Evolutionary conservation across 306 rosid species (phyloP).

Genomic region (Cucurbita argyrosperma): DNA sequence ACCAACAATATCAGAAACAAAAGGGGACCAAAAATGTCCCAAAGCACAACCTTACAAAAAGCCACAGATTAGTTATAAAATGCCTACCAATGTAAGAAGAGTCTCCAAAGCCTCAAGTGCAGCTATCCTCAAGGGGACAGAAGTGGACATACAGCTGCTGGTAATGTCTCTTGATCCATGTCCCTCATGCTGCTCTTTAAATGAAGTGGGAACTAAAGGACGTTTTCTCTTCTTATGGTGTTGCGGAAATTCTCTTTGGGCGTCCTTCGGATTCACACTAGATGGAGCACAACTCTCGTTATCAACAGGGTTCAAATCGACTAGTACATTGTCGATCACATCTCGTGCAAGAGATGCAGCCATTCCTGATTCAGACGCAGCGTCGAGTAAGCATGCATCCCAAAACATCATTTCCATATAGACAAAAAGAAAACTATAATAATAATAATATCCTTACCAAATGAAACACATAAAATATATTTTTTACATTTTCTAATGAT

Average conservation of each 20-base stretch:
- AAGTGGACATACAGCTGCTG: conserved; percentile 17
- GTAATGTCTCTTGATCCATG: conserved; percentile 21
- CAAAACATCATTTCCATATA: background rate
- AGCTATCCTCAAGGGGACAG: conserved; percentile 58
- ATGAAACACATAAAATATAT: background rate
- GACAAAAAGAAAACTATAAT: background rate
- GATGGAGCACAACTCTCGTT: conserved; percentile 18
- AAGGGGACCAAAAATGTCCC: background rate
- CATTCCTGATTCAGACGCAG: conserved; percentile 51
- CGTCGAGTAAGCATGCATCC: conserved; percentile 12
- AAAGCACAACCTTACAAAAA: background rate
- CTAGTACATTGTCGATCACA: conserved; percentile 40
- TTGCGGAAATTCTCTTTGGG: conserved; percentile 17
- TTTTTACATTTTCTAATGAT: background rate
- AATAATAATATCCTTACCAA: background rate
- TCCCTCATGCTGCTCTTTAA: conserved; percentile 23
- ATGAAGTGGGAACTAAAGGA: conserved; percentile 17
- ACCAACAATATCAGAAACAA: background rate
- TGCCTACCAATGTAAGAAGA: conserved; percentile 60
- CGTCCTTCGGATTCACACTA: conserved; percentile 22
- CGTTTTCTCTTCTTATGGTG: conserved; percentile 55
- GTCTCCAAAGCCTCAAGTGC: conserved; percentile 76
- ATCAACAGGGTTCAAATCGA: conserved; percentile 46
- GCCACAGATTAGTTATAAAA: background rate
- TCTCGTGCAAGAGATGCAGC: conserved; percentile 49